These are phyloP conservation scores for Cryphonectria japonica DNA, from an alignment of 2,329 filamentous ascomycete genomes.

Conservation along the genomic window DNA sequence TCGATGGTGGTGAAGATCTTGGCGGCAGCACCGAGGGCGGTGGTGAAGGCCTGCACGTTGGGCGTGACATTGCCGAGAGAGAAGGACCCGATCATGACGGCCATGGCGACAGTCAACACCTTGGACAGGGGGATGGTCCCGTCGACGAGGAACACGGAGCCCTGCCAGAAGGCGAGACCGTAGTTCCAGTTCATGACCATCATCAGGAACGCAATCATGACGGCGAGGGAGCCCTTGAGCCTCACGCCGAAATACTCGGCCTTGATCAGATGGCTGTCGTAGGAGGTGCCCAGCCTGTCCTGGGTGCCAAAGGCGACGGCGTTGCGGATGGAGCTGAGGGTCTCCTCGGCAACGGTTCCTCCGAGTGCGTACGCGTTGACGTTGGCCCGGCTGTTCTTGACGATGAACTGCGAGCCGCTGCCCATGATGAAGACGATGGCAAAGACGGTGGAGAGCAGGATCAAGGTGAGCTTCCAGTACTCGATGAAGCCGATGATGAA, in stretches of 20 bases:
- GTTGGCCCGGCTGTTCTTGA: conserved; percentile 79
- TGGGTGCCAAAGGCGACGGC: conserved; percentile 93
- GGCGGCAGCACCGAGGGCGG: conserved; percentile 77
- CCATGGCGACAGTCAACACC: conserved; percentile 84
- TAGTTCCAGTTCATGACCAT: conserved; percentile 84
- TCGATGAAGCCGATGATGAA: conserved; percentile 90
- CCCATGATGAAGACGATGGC: conserved; percentile 81
- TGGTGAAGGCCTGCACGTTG: conserved; percentile 84
- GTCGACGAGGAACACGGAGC: conserved; percentile 72
- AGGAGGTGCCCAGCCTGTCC: conserved; percentile 85
- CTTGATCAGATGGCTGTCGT: conserved; percentile 72
- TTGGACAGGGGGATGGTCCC: conserved; percentile 68
- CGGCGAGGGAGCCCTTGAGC: conserved; percentile 71
- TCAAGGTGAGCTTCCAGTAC: conserved; percentile 92
- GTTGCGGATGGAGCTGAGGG: conserved; percentile 90
- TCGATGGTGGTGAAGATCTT: conserved; percentile 97
- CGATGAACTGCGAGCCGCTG: conserved; percentile 70
- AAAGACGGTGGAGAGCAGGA: conserved; percentile 79
- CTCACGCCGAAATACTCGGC: conserved; percentile 79
- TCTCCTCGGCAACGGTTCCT: conserved; percentile 89
- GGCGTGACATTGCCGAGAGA: conserved; percentile 86
- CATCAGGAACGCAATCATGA: conserved; percentile 87
- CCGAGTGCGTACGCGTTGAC: conserved; percentile 81
- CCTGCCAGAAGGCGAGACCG: conserved; percentile 86
- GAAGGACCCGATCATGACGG: conserved; percentile 92